phyloP scores from a whole-genome alignment of 768 basidiomycete genomes.

The Phylloporus sp. region DNA sequence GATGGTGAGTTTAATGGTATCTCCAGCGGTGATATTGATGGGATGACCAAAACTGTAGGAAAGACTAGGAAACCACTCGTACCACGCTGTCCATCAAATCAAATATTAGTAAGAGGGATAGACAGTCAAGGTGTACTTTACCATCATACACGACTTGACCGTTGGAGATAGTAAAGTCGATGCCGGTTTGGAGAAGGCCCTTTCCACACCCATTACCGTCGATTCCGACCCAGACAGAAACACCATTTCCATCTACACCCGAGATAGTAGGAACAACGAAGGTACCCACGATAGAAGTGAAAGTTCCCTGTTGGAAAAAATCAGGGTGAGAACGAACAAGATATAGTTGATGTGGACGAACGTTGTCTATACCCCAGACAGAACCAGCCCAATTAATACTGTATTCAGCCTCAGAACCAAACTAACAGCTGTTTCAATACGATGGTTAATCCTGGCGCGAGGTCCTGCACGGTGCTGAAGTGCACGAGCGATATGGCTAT shows the following conservation, averaged over 20 bases:
- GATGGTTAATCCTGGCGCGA: too few species aligned
- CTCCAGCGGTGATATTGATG: not conserved
- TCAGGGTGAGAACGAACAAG: too few species aligned
- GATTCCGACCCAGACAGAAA: not conserved
- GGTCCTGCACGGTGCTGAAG: too few species aligned
- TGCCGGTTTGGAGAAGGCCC: not conserved
- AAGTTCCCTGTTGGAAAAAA: not conserved
- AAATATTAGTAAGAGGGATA: not conserved
- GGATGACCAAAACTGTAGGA: not conserved
- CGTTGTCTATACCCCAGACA: too few species aligned
- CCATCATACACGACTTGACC: too few species aligned
- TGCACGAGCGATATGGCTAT: too few species aligned
- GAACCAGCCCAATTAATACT: too few species aligned
- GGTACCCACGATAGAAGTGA: not conserved
- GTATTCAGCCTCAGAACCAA: too few species aligned
- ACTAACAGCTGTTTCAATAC: too few species aligned
- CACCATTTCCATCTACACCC: not conserved
- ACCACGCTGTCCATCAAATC: constrained; percentile 1
- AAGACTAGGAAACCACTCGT: constrained; percentile 4
- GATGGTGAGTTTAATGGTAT: not conserved
- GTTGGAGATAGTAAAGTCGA: not conserved
- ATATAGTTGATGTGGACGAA: too few species aligned
- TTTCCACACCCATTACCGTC: not conserved
- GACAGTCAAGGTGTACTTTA: not conserved
- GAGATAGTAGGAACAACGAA: not conserved